Conservation (phyloP, 2,329 filamentous ascomycete species). For the Epichloe uncinata region DNA sequence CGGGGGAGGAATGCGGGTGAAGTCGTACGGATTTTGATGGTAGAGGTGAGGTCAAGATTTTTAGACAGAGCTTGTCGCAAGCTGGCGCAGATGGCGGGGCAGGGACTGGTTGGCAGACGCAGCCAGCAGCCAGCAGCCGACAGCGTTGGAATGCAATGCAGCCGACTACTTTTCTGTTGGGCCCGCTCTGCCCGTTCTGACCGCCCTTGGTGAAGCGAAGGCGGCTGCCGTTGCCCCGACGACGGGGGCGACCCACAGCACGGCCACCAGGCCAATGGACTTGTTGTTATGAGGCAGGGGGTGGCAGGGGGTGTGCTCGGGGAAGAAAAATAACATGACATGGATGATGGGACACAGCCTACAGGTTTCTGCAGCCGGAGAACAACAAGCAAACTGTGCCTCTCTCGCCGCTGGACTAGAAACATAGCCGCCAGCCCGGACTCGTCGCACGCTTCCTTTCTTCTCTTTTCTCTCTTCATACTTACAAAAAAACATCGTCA, state of each 20-base stretch:
- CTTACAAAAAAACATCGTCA: conserved; percentile 22
- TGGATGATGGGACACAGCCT: neutral
- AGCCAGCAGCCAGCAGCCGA: no score
- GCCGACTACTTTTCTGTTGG: no score
- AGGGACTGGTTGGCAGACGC: no score
- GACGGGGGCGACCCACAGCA: conserved; percentile 11
- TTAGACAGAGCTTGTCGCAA: neutral
- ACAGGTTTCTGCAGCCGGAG: neutral
- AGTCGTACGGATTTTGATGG: no score
- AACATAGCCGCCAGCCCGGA: neutral
- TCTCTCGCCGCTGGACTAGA: neutral
- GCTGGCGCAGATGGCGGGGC: neutral
- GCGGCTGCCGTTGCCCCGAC: conserved; percentile 10
- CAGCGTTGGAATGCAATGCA: no score
- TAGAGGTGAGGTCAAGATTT: neutral
- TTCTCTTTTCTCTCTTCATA: neutral
- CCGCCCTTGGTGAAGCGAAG: no score
- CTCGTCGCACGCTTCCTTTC: neutral
- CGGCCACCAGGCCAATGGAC: neutral
- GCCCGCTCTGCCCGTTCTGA: no score
- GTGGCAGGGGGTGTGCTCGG: no score
- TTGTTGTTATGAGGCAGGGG: neutral
- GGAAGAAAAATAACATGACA: neutral
- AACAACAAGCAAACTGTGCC: conserved; percentile 11
- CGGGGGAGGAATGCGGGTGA: conserved; percentile 6